These are phyloP conservation scores for Trametopsis cervina DNA, from an alignment of 768 basidiomycete genomes.

Conservation along the genomic window DNA sequence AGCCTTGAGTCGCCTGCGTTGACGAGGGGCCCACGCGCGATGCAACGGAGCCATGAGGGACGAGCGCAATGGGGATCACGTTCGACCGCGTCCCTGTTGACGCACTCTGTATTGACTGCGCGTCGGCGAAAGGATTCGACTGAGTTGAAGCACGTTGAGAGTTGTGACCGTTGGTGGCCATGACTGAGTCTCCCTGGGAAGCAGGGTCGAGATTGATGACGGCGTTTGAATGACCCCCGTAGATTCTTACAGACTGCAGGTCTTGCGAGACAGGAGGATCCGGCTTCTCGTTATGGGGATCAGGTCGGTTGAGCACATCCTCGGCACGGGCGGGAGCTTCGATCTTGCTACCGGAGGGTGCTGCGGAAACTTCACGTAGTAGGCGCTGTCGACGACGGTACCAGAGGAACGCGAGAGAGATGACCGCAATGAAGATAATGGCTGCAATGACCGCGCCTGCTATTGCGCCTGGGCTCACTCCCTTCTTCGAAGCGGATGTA, in stretches of 20 bases:
- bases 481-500: conserved; percentile 19
- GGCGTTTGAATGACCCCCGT: conserved; percentile 33
- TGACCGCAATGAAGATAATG: conserved; percentile 50
- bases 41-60: conserved; percentile 47
- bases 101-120: conserved; percentile 71
- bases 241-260: conserved; percentile 40
- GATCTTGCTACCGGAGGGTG: conserved; percentile 34
- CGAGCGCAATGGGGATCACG: conserved; percentile 81
- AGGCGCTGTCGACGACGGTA: conserved; percentile 54
- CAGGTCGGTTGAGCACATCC: conserved; percentile 75
- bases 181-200: conserved; percentile 28
- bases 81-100: conserved; percentile 75
- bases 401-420: conserved; percentile 47
- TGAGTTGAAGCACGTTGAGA: conserved; percentile 25
- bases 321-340: conserved; percentile 72
- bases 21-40: conserved; percentile 18
- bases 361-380: conserved; percentile 25
- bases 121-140: conserved; percentile 72
- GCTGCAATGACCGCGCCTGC: conserved; percentile 68
- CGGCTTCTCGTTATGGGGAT: conserved; percentile 61
- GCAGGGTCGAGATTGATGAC: conserved; percentile 59
- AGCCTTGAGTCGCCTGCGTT: conserved; percentile 23
- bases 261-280: conserved; percentile 26
- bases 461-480: conserved; percentile 61
- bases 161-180: conserved; percentile 20